phyloP scores from a whole-genome alignment of 2,329 filamentous ascomycete genomes.

The Thelonectria blattea region DNA sequence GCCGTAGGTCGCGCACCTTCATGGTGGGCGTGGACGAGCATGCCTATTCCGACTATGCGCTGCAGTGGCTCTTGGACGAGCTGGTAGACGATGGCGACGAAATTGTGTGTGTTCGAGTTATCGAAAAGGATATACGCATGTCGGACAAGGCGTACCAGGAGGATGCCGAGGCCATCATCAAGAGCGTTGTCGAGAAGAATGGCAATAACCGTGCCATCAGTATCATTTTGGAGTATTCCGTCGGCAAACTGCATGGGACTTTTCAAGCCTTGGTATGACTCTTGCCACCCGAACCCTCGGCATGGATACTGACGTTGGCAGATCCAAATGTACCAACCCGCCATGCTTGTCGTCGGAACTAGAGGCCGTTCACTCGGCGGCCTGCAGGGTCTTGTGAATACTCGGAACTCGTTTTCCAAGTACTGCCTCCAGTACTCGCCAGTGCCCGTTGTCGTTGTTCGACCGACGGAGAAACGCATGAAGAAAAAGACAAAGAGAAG shows the following conservation, averaged over 20 bases:
- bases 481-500: slow-evolving; percentile 89
- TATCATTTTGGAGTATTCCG: slow-evolving; percentile 83
- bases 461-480: slow-evolving; percentile 83
- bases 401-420: slow-evolving; percentile 84
- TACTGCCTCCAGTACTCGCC: slow-evolving; percentile 94
- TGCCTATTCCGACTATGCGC: slow-evolving; percentile 87
- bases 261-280: slow-evolving; percentile 81
- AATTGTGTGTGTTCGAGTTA: slow-evolving; percentile 85
- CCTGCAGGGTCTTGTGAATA: slow-evolving; percentile 82
- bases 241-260: slow-evolving; percentile 87
- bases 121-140: slow-evolving; percentile 80
- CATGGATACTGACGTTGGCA: slow-evolving; percentile 44
- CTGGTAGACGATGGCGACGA: slow-evolving; percentile 93
- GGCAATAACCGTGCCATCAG: slow-evolving; percentile 80
- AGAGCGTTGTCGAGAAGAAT: slow-evolving; percentile 80
- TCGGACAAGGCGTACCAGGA: slow-evolving; percentile 75
- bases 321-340: slow-evolving; percentile 92
- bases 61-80: slow-evolving; percentile 92
- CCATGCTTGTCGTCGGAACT: slow-evolving; percentile 89
- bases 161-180: slow-evolving; percentile 76
- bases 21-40: slow-evolving; percentile 92
- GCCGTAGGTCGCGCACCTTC: slow-evolving; percentile 83
- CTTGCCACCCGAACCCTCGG: too few relatives aligned
- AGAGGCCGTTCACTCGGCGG: slow-evolving; percentile 83
- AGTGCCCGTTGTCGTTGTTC: slow-evolving; percentile 90